Percentiles rank a stretch among this genome's conserved stretches.
Evolutionary conservation across 371 early-diverging fungal genomes (phyloP).

Genomic region (Cokeromyces recurvatus): DNA sequence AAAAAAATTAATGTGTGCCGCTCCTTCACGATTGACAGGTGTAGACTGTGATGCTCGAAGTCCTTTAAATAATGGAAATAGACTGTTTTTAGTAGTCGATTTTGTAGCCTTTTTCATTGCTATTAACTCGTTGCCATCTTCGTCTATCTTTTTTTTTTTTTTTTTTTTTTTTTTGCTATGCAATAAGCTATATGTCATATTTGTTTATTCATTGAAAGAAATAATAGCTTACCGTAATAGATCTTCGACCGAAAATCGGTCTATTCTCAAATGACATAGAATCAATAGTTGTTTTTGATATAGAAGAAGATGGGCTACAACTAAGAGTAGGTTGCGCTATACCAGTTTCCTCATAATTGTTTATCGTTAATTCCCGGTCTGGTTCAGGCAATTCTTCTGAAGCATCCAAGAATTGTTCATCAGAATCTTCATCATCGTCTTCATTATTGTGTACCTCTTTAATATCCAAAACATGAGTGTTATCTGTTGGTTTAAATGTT

Average conservation of each 20-base stretch:
- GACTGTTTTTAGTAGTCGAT: too few relatives aligned
- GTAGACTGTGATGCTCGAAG: constrained; percentile 18
- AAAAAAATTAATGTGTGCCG: constrained; percentile 34
- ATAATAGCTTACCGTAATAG: constrained; percentile 7
- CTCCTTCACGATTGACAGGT: constrained; percentile 6
- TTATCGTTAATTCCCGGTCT: background rate
- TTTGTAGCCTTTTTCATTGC: too few relatives aligned
- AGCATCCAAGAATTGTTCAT: constrained; percentile 5
- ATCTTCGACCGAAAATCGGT: constrained; percentile 12
- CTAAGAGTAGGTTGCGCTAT: too few relatives aligned
- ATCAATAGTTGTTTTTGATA: background rate
- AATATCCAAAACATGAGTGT: background rate
- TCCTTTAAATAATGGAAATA: constrained; percentile 18
- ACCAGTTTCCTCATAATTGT: background rate
- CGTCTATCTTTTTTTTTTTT: too few relatives aligned
- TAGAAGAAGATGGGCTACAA: too few relatives aligned
- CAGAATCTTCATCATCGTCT: constrained; percentile 20
- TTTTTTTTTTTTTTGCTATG: too few relatives aligned
- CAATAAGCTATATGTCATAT: too few relatives aligned
- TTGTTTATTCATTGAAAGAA: too few relatives aligned
- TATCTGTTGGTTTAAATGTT: background rate
- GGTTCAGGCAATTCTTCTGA: constrained; percentile 8
- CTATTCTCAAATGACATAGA: background rate
- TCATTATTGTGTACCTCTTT: too few relatives aligned
- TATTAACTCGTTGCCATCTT: too few relatives aligned